Conservation (phyloP, 257 asterid species). For the Ilex asprella region DNA sequence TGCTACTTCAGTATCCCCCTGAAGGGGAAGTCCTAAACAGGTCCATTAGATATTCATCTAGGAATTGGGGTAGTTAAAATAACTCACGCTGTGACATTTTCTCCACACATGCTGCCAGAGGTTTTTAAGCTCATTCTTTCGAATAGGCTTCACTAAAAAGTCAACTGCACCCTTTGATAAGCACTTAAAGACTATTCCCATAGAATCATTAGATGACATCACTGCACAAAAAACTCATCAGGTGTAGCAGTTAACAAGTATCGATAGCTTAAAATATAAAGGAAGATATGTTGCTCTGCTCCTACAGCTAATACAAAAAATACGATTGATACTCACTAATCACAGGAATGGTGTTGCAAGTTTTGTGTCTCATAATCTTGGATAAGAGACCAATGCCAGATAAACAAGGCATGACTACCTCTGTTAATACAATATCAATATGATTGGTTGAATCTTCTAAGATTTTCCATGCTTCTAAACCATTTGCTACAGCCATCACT, state of each 20-base stretch:
- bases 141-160: slow-evolving; percentile 27
- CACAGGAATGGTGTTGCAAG: slow-evolving; percentile 37
- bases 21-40: neutral
- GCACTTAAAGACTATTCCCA: slow-evolving; percentile 22
- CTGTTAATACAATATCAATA: slow-evolving; percentile 38
- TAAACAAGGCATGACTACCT: slow-evolving; percentile 38
- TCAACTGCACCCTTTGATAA: slow-evolving; percentile 26
- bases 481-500: slow-evolving; percentile 38
- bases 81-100: slow-evolving; percentile 26
- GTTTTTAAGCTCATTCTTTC: slow-evolving; percentile 27
- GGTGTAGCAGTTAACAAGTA: slow-evolving; percentile 21
- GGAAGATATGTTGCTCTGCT: neutral
- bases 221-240: slow-evolving; percentile 27
- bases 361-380: slow-evolving; percentile 44
- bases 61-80: neutral
- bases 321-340: slow-evolving; percentile 31
- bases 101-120: slow-evolving; percentile 43
- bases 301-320: slow-evolving; percentile 1
- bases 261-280: neutral
- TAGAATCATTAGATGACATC: slow-evolving; percentile 30
- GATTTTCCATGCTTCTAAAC: slow-evolving; percentile 42
- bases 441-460: slow-evolving; percentile 33
- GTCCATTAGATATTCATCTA: neutral
- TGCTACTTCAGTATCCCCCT: too few relatives aligned
- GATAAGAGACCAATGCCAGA: slow-evolving; percentile 37